phyloP scores from a whole-genome alignment of 768 basidiomycete genomes.

The Punctularia strigosozonata region DNA sequence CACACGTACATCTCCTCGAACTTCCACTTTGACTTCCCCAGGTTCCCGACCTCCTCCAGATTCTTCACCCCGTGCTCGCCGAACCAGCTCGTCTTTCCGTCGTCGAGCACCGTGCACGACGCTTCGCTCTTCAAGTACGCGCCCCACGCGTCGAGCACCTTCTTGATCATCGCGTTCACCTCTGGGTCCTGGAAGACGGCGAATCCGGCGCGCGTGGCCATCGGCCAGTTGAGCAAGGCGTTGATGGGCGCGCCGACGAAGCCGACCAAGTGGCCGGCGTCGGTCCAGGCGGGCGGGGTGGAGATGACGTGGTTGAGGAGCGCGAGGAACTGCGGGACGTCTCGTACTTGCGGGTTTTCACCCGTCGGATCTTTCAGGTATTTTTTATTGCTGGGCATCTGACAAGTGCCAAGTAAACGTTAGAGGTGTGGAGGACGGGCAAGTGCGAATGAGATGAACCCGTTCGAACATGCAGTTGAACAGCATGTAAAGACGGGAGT shows the following conservation, averaged over 20 bases:
- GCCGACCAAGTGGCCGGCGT: too few species aligned
- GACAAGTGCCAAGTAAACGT: neutral
- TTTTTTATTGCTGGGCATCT: neutral
- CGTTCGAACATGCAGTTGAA: slow-evolving; percentile 25
- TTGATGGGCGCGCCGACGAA: slow-evolving; percentile 37
- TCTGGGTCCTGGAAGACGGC: slow-evolving; percentile 15
- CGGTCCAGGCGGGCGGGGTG: slow-evolving; percentile 31
- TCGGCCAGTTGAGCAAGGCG: slow-evolving; percentile 31
- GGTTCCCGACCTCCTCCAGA: neutral
- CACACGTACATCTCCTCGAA: slow-evolving; percentile 19
- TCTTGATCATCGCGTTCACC: slow-evolving; percentile 19
- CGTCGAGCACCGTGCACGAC: neutral
- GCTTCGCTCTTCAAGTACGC: neutral
- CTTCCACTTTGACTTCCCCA: neutral
- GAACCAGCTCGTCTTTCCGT: neutral
- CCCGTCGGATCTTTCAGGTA: too few species aligned
- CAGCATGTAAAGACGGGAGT: slow-evolving; percentile 17
- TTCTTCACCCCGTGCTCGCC: neutral
- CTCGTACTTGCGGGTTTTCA: slow-evolving; percentile 22
- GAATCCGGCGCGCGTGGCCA: slow-evolving; percentile 23
- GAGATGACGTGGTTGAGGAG: slow-evolving; percentile 30
- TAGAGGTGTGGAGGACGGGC: neutral
- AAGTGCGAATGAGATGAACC: slow-evolving; percentile 5
- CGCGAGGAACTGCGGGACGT: slow-evolving; percentile 28
- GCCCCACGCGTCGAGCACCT: slow-evolving; percentile 15